These are phyloP conservation scores for Berberis thunbergii DNA, from an alignment of 164 flowering plant genomes.

Conservation along the genomic window DNA sequence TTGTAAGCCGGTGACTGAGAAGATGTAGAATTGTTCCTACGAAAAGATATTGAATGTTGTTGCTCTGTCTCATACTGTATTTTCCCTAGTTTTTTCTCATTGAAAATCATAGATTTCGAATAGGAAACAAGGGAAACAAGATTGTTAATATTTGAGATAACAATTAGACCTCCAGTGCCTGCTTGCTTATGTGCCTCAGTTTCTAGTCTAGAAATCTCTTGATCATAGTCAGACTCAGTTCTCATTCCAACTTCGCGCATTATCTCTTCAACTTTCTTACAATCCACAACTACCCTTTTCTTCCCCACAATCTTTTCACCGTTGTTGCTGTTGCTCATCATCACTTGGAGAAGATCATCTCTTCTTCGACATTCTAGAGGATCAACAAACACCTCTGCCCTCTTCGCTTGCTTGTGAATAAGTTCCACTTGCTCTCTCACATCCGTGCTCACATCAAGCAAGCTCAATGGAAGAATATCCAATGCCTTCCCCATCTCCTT, in stretches of 20 bases:
- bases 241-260: conserved; percentile 41
- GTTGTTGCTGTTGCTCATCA: conserved; percentile 19
- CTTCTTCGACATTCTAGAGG: conserved; percentile 35
- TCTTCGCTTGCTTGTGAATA: conserved; percentile 50
- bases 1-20: conserved; percentile 21
- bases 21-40: conserved; percentile 22
- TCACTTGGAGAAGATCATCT: conserved; percentile 41
- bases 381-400: conserved; percentile 35
- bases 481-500: conserved; percentile 59
- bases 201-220: conserved; percentile 47
- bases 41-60: neutral
- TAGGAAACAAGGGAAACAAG: conserved; percentile 49
- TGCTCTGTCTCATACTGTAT: conserved; percentile 11
- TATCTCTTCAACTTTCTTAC: conserved; percentile 25
- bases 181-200: conserved; percentile 59
- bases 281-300: conserved; percentile 24
- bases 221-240: conserved; percentile 29
- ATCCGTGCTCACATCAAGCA: conserved; percentile 42
- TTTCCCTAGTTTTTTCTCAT: conserved; percentile 9
- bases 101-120: conserved; percentile 34
- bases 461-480: conserved; percentile 56
- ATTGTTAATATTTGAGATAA: conserved; percentile 53
- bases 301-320: conserved; percentile 20
- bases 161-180: conserved; percentile 64
- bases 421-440: conserved; percentile 69